Base-by-base conservation (phyloP, 257 asterid species). In the Gentiana macrophylla region DNA sequence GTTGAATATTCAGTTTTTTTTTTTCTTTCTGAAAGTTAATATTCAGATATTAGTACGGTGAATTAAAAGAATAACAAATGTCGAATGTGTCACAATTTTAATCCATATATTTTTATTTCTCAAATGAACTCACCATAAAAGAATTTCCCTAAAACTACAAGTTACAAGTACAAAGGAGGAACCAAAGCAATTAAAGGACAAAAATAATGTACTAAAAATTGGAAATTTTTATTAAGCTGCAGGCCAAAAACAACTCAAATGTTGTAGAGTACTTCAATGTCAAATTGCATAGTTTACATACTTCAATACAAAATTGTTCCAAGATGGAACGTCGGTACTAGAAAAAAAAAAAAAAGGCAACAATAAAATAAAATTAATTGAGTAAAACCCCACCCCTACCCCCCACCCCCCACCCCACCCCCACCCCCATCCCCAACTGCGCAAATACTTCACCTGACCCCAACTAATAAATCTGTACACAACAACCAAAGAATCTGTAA, bases 391-490 rank as follows among this genome's bases (percentile, higher is more conserved):
- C n/a, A n/a, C n/a, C n/a, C n/a, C n/a, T n/a, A n/a, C n/a, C n/a
- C n/a, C n/a, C n/a, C n/a, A n/a, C n/a, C n/a, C n/a, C n/a, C n/a
- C n/a, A n/a, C n/a, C n/a, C 44, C 44, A 1, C 46, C 0, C 9
- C 46, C 46, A 7, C 46, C 12, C 9, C 46, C n/a, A n/a, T n/a
- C 11, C n/a, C n/a, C n/a, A 50, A n/a, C 50, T 12, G 32, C 32
- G 43, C 65, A 32, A 59, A 34, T 35, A 34, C 60, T 9, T 36
- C 37, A 34, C 2, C 13, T 47, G 8, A 53, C n/a, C 35, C 2
- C 10, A 64, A 57, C 63, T 49, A 72, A 56, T 52, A 70, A 64
- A 50, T 80, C 78, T 84, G 78, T 84, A 79, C 85, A 73, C 63
- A 70, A 52, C 82, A 63, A 74, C 58, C 53, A 74, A 74, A 74